phyloP scores from a whole-genome alignment of 2,329 filamentous ascomycete genomes.

The Neodidymelliopsis sp. region DNA sequence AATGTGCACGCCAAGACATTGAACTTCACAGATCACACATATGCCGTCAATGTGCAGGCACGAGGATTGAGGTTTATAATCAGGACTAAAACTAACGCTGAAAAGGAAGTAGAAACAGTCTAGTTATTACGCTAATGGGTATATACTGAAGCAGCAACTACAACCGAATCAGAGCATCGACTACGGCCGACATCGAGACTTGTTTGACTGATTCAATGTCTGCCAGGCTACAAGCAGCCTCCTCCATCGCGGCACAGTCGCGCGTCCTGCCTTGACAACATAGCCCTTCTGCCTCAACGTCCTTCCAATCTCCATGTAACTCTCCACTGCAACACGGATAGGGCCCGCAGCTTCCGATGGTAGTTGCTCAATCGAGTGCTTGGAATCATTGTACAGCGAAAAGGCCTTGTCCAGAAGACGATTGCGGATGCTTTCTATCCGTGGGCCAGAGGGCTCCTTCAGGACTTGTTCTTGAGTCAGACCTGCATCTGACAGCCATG shows the following conservation, averaged over 20 bases:
- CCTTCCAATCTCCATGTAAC: conserved; percentile 77
- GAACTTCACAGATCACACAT: no score
- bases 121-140: conserved; percentile 6
- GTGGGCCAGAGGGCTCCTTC: conserved; percentile 55
- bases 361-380: conserved; percentile 66
- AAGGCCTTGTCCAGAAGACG: conserved; percentile 69
- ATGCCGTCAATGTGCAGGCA: no score
- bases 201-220: conserved; percentile 52
- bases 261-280: conserved; percentile 53
- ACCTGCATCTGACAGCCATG: conserved; percentile 68
- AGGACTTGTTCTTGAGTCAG: conserved; percentile 64
- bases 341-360: conserved; percentile 67
- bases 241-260: conserved; percentile 57
- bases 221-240: conserved; percentile 66
- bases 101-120: no score
- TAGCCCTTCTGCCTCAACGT: conserved; percentile 61
- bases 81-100: no score
- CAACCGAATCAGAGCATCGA: background rate
- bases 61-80: no score
- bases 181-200: conserved; percentile 10
- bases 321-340: conserved; percentile 74
- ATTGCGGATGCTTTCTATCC: conserved; percentile 60
- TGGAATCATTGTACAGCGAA: conserved; percentile 63
- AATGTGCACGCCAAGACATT: background rate
- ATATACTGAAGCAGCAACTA: conserved; percentile 6